phyloP scores from a whole-genome alignment of 2,329 filamentous ascomycete genomes.

The Aspergillus quadrilineatus region DNA sequence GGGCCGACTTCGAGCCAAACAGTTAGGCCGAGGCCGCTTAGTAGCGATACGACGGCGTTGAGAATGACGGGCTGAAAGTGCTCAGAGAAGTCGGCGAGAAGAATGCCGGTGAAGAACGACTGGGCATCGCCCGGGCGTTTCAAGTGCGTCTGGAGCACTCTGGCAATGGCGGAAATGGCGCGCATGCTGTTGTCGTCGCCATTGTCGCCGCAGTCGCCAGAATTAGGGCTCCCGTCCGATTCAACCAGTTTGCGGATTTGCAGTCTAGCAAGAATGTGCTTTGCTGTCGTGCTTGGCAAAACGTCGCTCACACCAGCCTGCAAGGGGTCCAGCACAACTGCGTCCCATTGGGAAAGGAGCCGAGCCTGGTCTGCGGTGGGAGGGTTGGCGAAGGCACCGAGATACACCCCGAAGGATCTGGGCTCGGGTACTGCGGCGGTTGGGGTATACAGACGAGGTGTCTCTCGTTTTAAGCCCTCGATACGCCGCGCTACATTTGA shows the following conservation, averaged over 20 bases:
- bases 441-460: constrained; percentile 1
- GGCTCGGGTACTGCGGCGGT: constrained; percentile 4
- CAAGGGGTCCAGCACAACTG: constrained; percentile 36
- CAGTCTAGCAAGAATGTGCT: constrained; percentile 12
- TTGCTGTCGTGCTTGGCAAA: constrained; percentile 14
- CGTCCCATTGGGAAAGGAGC: constrained; percentile 36
- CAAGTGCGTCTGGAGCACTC: constrained; percentile 5
- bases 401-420: constrained; percentile 34
- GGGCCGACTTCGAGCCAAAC: constrained; percentile 38
- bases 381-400: constrained; percentile 32
- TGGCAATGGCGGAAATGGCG: neutral
- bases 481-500: constrained; percentile 12
- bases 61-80: constrained; percentile 27
- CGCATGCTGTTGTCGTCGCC: constrained; percentile 11
- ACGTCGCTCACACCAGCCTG: constrained; percentile 30
- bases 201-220: neutral
- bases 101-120: constrained; percentile 32
- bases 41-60: constrained; percentile 30
- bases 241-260: constrained; percentile 10
- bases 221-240: neutral
- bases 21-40: constrained; percentile 32
- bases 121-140: neutral
- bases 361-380: constrained; percentile 26
- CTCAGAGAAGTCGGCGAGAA: constrained; percentile 35
- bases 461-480: constrained; percentile 13